phyloP scores from a whole-genome alignment of 208 protist genomes.

The Willaertia magna region DNA sequence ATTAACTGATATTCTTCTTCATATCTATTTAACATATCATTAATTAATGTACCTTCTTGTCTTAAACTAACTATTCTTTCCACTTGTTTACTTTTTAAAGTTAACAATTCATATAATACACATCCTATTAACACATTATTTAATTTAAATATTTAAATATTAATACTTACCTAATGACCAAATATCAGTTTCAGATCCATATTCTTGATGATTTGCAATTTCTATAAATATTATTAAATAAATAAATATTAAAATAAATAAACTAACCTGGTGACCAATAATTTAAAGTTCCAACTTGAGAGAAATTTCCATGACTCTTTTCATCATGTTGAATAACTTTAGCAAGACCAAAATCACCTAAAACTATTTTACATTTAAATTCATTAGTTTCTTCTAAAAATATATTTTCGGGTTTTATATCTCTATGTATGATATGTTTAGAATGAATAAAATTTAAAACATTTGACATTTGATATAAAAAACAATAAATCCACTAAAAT shows the following conservation, averaged over 20 bases:
- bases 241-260: too few relatives aligned
- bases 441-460: background rate
- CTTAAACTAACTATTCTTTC: background rate
- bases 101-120: background rate
- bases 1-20: background rate
- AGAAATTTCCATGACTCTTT: background rate
- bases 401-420: background rate
- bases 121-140: too few relatives aligned
- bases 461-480: background rate
- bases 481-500: background rate
- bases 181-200: background rate
- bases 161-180: background rate
- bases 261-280: background rate
- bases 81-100: background rate
- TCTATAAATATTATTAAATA: too few relatives aligned
- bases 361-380: background rate
- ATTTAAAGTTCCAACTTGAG: background rate
- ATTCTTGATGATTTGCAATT: background rate
- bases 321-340: background rate
- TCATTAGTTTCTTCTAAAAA: background rate
- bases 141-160: too few relatives aligned
- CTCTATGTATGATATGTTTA: background rate
- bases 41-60: background rate
- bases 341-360: background rate
- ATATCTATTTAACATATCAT: background rate